Base-by-base conservation (phyloP, 2,329 filamentous ascomycete genomes). In the Exserohilum rostratum region DNA sequence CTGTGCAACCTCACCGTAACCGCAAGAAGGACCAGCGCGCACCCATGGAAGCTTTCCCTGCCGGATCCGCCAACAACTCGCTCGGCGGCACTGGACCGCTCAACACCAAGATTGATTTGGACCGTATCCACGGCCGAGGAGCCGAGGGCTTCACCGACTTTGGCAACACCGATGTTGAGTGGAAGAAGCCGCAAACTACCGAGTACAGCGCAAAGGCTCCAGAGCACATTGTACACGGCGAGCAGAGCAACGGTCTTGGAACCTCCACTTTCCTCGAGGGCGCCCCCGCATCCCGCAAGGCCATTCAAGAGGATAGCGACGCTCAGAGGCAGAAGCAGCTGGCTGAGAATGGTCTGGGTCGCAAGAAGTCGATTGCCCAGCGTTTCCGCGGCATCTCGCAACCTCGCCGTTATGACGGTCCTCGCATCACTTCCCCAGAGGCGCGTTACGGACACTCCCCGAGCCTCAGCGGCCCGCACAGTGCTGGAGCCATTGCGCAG, bases 191-290 rank as follows among this genome's bases (percentile, higher is more conserved):
- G 13, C 29, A 29, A n/a, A 58, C 66, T 39, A 66, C 65, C 15
- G 64, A 64, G 25, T 75, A 70, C 61, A 74, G 71, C 38, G 64
- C 82, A 78, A 67, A 76, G 77, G 57, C 72, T 50, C 65, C 73
- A 48, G 60, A 86, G 42, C 87, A 90, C 52, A 84, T 89, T 42
- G 83, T 98, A 12, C 91, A 98, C 65, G 93, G 93, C 15, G 87
- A 93, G 50, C 88, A 96, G 76, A 88, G 86, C 3, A 80, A 90
- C 57, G 95, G 95, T 9, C 79, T 99, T 6, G 95, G 95, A 48
- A 96, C 93, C 1, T 96, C 92, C 30, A 99, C 95, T 2, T 98
- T 98, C 81, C 78, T 99, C 18, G 95, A 99, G 68, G 95, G 95
- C 31, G 90, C 95, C 1, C 93, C 95, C 12, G 95, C 93, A 25